Evolutionary conservation across 768 basidiomycete species (phyloP).

Genomic region (Amanita thiersii): DNA sequence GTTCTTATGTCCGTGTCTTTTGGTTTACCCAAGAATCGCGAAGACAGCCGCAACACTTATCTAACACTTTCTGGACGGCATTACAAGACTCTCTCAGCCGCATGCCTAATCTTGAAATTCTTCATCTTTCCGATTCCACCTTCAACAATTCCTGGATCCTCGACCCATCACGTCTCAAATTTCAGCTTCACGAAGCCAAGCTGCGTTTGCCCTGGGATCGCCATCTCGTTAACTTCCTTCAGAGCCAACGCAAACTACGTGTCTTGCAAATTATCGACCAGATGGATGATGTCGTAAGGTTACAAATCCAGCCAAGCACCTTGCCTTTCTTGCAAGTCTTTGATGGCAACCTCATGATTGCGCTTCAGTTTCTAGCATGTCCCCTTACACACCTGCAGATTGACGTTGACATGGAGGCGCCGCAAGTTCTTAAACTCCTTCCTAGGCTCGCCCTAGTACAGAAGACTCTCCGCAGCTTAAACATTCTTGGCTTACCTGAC

Average conservation of each 20-base stretch:
- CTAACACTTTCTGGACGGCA: slow-evolving; percentile 33
- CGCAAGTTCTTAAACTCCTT: slow-evolving; percentile 22
- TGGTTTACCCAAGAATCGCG: slow-evolving; percentile 28
- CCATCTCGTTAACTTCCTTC: slow-evolving; percentile 38
- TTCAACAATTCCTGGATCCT: slow-evolving; percentile 38
- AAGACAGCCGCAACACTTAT: slow-evolving; percentile 16
- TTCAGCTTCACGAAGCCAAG: slow-evolving; percentile 40
- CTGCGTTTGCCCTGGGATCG: slow-evolving; percentile 44
- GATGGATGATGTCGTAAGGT: slow-evolving; percentile 13
- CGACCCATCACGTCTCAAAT: slow-evolving; percentile 26
- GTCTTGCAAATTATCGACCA: slow-evolving; percentile 25
- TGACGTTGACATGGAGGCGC: slow-evolving; percentile 27
- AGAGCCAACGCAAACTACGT: slow-evolving; percentile 34
- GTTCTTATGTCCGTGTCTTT: slow-evolving; percentile 33
- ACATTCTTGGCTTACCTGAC: slow-evolving; percentile 22
- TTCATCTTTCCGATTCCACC: slow-evolving; percentile 32
- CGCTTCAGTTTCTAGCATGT: slow-evolving; percentile 27
- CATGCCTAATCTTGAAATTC: slow-evolving; percentile 35
- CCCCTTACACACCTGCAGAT: slow-evolving; percentile 40
- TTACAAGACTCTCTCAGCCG: slow-evolving; percentile 33
- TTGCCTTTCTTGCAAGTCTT: slow-evolving; percentile 34
- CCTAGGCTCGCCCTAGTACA: slow-evolving; percentile 18
- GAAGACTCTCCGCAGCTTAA: slow-evolving; percentile 20
- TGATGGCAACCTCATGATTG: slow-evolving; percentile 37
- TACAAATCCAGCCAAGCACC: slow-evolving; percentile 11